Conservation (phyloP, 345 rosid species). For the Draba incana region DNA sequence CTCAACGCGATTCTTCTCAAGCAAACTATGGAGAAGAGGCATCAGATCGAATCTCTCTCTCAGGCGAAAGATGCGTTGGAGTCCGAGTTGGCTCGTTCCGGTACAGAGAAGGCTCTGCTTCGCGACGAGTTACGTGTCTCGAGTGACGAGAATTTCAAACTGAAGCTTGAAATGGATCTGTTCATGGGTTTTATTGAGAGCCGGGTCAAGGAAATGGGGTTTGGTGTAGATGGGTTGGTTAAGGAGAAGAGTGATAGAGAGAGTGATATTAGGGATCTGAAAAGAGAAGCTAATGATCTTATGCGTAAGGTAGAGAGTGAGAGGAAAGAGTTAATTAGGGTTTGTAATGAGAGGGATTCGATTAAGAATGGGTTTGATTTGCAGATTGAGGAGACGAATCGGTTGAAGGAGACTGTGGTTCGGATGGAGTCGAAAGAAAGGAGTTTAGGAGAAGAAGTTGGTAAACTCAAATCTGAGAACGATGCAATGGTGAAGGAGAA, state of each 20-base stretch:
- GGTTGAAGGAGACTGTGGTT: constrained; percentile 47
- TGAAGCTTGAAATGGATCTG: constrained; percentile 57
- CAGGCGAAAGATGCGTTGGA: constrained; percentile 55
- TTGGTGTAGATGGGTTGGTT: constrained; percentile 38
- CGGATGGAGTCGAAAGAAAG: constrained; percentile 46
- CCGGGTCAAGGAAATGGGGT: constrained; percentile 49
- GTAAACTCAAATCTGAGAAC: constrained; percentile 41
- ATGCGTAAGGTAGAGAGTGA: constrained; percentile 46
- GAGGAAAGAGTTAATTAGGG: constrained; percentile 41
- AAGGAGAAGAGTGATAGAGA: constrained; percentile 50
- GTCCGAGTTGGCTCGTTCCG: constrained; percentile 46
- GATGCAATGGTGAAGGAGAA: constrained; percentile 46
- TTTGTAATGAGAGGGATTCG: constrained; percentile 56
- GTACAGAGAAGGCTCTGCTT: constrained; percentile 41
- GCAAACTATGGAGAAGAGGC: constrained; percentile 58
- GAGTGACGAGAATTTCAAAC: constrained; percentile 46
- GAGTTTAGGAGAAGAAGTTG: constrained; percentile 47
- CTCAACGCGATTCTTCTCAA: constrained; percentile 69
- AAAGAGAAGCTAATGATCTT: constrained; percentile 46
- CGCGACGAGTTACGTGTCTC: constrained; percentile 43
- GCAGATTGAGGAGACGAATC: constrained; percentile 44
- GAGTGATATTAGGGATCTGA: constrained; percentile 48
- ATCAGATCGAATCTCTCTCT: constrained; percentile 58
- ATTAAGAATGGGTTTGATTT: constrained; percentile 44
- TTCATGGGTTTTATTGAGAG: constrained; percentile 50